Evolutionary conservation across 2,329 filamentous ascomycete genomes (phyloP), one percentile per base, ranked within the genome.

Genomic region (Trichoderma koningii): DNA sequence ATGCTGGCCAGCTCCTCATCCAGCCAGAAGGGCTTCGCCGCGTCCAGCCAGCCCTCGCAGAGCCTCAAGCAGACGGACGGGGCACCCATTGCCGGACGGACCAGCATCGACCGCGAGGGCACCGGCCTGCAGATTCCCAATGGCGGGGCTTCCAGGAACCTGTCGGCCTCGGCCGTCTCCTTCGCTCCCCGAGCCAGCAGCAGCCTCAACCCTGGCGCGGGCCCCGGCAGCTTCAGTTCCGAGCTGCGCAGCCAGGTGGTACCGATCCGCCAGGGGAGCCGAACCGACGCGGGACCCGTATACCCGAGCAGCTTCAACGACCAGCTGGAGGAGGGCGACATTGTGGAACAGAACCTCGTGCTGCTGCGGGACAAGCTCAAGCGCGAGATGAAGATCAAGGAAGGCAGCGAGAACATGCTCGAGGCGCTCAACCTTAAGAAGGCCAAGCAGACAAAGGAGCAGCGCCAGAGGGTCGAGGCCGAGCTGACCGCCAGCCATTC

Each of bases 361-460:
- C 82, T 86, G 59, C 84, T 97, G 68, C 89, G 90, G 72, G 93
- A 97, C 71, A 87, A 89, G 73, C 89, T 99, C 69, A 94, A 93
- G 70, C 94, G 96, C 73, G 96, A 99, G 79, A 89, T 93, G 80
- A 98, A 98, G 82, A 98, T 99, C 75, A 97, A 96, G 77, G 91
- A 94, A 72, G 95, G 95, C 21, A 97, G 94, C 65, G 95, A 99
- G 81, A 99, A 99, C 75, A 89, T 99, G 86, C 83, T 99, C 45
- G 95, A 99, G 80, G 95, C 95, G 14, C 80, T 99, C 69, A 92
- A 97, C 76, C 86, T 88, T 51, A 99, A 99, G 78, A 97, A 96
- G 76, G 90, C 92, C 52, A 99, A 98, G 79, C 94, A 98, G 76
- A 90, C 91, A 68, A 96, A 93, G 75, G 94, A 94, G 66, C 91